These are phyloP conservation scores for Scleromitrula shiraiana DNA, from an alignment of 2,329 filamentous ascomycete species.

Conservation along the genomic window DNA sequence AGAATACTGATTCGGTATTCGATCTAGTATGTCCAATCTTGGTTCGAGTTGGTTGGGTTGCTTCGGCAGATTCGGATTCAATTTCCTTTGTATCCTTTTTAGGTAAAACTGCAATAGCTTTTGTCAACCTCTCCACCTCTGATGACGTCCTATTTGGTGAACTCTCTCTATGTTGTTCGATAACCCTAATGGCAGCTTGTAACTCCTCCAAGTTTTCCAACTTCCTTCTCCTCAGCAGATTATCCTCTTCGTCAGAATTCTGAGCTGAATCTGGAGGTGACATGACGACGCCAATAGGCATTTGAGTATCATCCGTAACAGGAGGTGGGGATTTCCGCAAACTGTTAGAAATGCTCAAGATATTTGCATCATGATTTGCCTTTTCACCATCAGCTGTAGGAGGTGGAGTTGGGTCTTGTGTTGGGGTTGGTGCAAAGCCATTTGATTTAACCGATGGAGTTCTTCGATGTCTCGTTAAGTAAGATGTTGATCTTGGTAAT, in stretches of 20 bases:
- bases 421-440: conserved; percentile 26
- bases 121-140: conserved; percentile 16
- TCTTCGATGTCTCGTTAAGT: conserved; percentile 55
- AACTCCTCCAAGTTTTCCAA: conserved; percentile 46
- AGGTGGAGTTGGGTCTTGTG: conserved; percentile 22
- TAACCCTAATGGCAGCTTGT: conserved; percentile 73
- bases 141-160: conserved; percentile 39
- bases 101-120: conserved; percentile 30
- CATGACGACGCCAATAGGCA: conserved; percentile 77
- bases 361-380: conserved; percentile 24
- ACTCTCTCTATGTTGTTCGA: conserved; percentile 55
- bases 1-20: conserved; percentile 39
- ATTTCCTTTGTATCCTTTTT: conserved; percentile 26
- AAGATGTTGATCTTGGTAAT: conserved; percentile 57
- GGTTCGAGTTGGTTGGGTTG: conserved; percentile 13
- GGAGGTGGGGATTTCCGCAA: conserved; percentile 81
- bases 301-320: conserved; percentile 59
- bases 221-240: conserved; percentile 23
- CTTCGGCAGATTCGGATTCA: conserved; percentile 13
- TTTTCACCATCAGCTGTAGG: conserved; percentile 24
- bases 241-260: conserved; percentile 74
- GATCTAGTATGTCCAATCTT: conserved; percentile 27
- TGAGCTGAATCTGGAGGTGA: conserved; percentile 82
- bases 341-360: conserved; percentile 42
- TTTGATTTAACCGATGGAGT: conserved; percentile 40